Conservation (phyloP, 2,329 filamentous ascomycete genomes). For the Colletotrichum orbiculare region DNA sequence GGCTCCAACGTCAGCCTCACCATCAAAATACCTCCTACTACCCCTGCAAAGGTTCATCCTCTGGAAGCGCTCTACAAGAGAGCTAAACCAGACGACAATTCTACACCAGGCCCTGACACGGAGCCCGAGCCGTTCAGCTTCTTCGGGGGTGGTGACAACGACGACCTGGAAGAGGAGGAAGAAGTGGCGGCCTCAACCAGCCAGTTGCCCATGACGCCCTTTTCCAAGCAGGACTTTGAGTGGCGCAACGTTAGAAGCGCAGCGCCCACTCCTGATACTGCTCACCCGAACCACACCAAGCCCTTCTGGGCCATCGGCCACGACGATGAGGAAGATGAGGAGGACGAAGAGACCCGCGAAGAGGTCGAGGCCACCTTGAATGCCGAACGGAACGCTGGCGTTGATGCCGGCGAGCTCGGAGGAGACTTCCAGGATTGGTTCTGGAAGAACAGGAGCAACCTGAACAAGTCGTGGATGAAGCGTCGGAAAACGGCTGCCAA, state of each 20-base stretch:
- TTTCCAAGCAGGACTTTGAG: conserved; percentile 81
- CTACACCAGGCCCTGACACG: background rate
- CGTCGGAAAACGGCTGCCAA: conserved; percentile 71
- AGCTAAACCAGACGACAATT: conserved; percentile 57
- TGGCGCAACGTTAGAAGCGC: conserved; percentile 83
- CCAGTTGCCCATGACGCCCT: conserved; percentile 81
- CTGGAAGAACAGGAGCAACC: conserved; percentile 73
- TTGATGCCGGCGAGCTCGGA: conserved; percentile 40
- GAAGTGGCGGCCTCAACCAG: conserved; percentile 33
- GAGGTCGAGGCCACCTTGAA: conserved; percentile 43
- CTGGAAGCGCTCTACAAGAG: conserved; percentile 94
- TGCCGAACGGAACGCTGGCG: conserved; percentile 41
- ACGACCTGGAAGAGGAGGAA: conserved; percentile 49
- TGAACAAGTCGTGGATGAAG: conserved; percentile 75
- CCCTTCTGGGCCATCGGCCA: conserved; percentile 64
- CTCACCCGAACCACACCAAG: conserved; percentile 75
- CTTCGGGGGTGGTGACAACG: conserved; percentile 69
- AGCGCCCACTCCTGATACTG: conserved; percentile 94
- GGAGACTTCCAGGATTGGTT: conserved; percentile 74
- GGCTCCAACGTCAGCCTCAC: conserved; percentile 61
- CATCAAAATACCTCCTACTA: conserved; percentile 64
- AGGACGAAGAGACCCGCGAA: conserved; percentile 47
- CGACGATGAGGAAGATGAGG: conserved; percentile 54
- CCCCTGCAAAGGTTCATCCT: conserved; percentile 75
- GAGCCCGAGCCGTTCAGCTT: conserved; percentile 66